These are phyloP conservation scores for Globisporangium nunn DNA, from an alignment of 352 stramenopile species.

Conservation along the genomic window DNA sequence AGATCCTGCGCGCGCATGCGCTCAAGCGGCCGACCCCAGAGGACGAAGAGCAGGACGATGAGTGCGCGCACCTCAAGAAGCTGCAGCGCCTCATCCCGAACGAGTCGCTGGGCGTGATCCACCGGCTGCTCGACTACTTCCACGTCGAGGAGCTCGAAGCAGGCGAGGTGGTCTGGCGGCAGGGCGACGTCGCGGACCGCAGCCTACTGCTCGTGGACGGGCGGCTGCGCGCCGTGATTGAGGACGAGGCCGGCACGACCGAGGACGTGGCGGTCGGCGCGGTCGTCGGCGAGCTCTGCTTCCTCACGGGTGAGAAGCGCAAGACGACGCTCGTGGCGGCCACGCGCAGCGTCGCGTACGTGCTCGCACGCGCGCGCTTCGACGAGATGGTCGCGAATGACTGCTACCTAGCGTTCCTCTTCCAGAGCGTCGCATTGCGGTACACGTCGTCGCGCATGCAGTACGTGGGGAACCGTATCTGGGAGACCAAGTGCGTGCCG, in stretches of 20 bases:
- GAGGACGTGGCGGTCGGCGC: constrained; percentile 64
- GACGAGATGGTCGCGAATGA: constrained; percentile 59
- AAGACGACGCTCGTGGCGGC: constrained; percentile 69
- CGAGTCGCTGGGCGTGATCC: constrained; percentile 50
- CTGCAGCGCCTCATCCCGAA: constrained; percentile 66
- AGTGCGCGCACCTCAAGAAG: constrained; percentile 27
- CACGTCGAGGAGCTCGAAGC: constrained; percentile 50
- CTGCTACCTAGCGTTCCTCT: constrained; percentile 61
- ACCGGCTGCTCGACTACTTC: constrained; percentile 72
- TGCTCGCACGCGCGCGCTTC: constrained; percentile 47
- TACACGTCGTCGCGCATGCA: constrained; percentile 74
- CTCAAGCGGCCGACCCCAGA: constrained; percentile 13
- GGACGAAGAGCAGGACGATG: not conserved
- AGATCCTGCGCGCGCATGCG: constrained; percentile 38
- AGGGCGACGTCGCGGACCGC: constrained; percentile 47
- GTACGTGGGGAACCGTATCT: constrained; percentile 81
- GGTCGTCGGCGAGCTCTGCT: constrained; percentile 71
- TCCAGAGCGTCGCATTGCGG: constrained; percentile 63
- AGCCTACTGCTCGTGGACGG: constrained; percentile 60
- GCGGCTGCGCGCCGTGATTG: constrained; percentile 54
- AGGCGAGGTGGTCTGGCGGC: constrained; percentile 57
- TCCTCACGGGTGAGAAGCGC: constrained; percentile 73
- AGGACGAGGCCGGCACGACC: constrained; percentile 74
- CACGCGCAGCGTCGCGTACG: constrained; percentile 58
- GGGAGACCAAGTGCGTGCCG: constrained; percentile 77